Base-by-base conservation (phyloP, 257 asterid species). In the Jasminum sambac region DNA sequence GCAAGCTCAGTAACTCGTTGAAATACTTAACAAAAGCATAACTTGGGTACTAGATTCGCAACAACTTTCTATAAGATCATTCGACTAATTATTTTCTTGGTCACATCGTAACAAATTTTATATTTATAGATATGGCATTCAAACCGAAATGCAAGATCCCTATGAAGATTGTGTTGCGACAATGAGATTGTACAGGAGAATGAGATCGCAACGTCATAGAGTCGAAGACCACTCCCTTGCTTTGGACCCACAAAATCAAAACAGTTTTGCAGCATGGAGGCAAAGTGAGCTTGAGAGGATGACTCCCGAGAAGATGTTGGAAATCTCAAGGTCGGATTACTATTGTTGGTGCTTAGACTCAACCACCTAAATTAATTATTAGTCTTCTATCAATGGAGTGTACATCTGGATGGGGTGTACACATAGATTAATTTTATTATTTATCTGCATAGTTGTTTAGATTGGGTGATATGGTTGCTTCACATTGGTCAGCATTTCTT, bases 1-100 rank as follows among this genome's bases (percentile, higher is more conserved):
- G 96, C 94, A 92, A 89, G 89, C 96, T 92, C 74, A 85, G 96
- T 87, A 92, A 92, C 92, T 85, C 98, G 11, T 84, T 89, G 68
- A 90, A 87, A 74, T 89, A 92, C 72, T 72, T 88, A 67, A 90
- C 95, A 26, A 88, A 81, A 73, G 83, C 92, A 65, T 88, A 89
- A 81, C 92, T 92, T 2, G 98, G 96, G 95, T 88, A 77, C 81
- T 78, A 65, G n/a, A 76, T 76, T 73, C 30, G 17, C 34, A 4
- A 52, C 34, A 40, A 64, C n/a, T 63, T 72, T 69, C 5, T 12
- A 40, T 68, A 37, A 57, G 10, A 8, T 30, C 19, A 67, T 38
- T 39, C 44, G 26, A 37, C 57, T 21, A 11, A 17, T 61, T 36
- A 40, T 14, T 48, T 43, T 37, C 38, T 67, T 8, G 7, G 68